A percentile compares a stretch with the other conserved stretches of the same genome.
These are phyloP conservation scores for Pyrus betulifolia DNA, from an alignment of 306 rosid species.

Conservation along the genomic window DNA sequence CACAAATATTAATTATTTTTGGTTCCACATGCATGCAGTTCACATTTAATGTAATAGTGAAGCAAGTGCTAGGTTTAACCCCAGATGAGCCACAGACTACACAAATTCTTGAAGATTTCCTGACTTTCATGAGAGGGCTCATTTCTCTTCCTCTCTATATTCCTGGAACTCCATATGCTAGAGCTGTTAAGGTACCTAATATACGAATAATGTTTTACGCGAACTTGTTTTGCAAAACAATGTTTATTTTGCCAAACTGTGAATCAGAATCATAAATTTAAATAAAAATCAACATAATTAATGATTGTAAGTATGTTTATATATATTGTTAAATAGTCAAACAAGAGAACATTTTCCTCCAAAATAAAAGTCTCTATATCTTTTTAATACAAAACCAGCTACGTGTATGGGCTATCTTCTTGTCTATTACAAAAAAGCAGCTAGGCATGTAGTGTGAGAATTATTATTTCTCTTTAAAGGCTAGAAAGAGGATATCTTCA, in stretches of 20 bases:
- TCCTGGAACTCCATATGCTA: conserved; percentile 32
- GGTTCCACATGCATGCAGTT: conserved; percentile 21
- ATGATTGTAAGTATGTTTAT: too few relatives aligned
- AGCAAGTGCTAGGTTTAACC: conserved; percentile 28
- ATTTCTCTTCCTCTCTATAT: conserved; percentile 27
- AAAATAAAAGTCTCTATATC: neutral
- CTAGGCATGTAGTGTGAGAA: conserved; percentile 16
- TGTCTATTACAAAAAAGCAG: neutral
- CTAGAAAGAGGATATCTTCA: conserved; percentile 28
- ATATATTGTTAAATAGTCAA: neutral
- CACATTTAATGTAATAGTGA: conserved; percentile 31
- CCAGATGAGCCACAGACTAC: conserved; percentile 20
- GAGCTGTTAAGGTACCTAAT: conserved; percentile 23
- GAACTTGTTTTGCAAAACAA: neutral
- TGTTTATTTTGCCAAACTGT: neutral
- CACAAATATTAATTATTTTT: neutral
- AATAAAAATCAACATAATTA: neutral
- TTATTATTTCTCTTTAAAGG: conserved; percentile 23
- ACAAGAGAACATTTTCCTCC: neutral
- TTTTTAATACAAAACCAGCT: too few relatives aligned
- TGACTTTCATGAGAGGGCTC: conserved; percentile 33
- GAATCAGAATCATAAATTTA: neutral
- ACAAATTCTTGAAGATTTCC: conserved; percentile 27
- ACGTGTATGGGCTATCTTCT: neutral
- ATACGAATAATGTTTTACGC: neutral